Evolutionary conservation across 352 stramenopile genomes (phyloP), one percentile per base, ranked within the genome.

Genomic region (Halophytophthora batemanensis): DNA sequence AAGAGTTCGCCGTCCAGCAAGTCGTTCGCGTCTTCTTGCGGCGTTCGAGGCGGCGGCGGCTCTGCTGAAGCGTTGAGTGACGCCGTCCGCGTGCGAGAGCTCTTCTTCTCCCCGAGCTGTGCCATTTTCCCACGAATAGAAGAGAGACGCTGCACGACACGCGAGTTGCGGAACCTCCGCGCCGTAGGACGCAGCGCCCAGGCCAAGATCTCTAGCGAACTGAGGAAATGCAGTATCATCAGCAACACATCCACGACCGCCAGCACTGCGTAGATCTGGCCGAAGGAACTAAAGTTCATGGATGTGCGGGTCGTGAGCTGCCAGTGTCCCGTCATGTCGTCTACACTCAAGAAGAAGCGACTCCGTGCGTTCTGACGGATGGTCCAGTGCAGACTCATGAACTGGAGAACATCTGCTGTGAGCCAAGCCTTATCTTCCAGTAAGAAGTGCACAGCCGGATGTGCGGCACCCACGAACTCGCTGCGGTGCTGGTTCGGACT

Each of bases 231-330:
- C 10, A 50, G 21, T 21, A 50, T 21, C 45, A 64, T 48, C 15
- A 69, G 29, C 22, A 45, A 37, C 10, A 61, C 49, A 45, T 64
- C 60, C n/a, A 56, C 10, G 15, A 42, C 15, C 17, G 76, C 33
- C 54, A 77, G 52, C 18, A 68, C 14, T 17, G 44, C 57, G 56
- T 71, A 80, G 15, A 80, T 57, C 22, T 53, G 39, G 12, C 70
- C 70, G 6, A 59, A 75, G 1, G 56, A 73, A 34, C 55, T 66
- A 12, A 77, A 53, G 31, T 66, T 77, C 42, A 74, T 46, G 47
- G 47, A 21, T 10, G 47, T 29, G n/a, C 19, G 36, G 11, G 33
- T 38, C 33, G 33, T 38, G 2, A 54, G 23, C 47, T 38, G 18
- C 18, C 8, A 12, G 36, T 38, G 17, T 5, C 10, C 18, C 19